Percentiles rank a stretch among this genome's conserved stretches.
Conservation (phyloP, 306 rosid species). For the Prinsepia uniflora region DNA sequence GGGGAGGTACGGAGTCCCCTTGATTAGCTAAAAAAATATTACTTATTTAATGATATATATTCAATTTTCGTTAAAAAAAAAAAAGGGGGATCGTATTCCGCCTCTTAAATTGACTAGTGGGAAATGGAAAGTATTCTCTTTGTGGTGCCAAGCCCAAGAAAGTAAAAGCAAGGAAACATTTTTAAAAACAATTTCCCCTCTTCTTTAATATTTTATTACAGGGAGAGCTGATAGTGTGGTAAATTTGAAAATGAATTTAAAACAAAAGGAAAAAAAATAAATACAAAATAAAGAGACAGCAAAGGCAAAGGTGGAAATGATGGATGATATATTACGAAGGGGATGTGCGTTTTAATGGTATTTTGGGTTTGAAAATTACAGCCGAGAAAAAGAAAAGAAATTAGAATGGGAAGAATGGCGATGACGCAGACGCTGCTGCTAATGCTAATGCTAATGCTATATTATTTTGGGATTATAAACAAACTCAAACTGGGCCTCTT, state of each 20-base stretch:
- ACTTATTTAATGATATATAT: too few species aligned
- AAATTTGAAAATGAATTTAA: not conserved
- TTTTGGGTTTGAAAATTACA: not conserved
- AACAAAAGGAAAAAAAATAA: not conserved
- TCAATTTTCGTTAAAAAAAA: too few species aligned
- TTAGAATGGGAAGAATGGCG: slow-evolving; percentile 39
- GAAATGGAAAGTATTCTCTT: not conserved
- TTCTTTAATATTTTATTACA: too few species aligned
- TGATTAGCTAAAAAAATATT: too few species aligned
- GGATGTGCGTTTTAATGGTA: not conserved
- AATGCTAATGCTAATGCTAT: not conserved
- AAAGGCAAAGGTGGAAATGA: not conserved
- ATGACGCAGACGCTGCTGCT: not conserved
- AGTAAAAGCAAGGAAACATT: not conserved
- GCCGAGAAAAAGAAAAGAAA: not conserved
- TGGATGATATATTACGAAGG: too few species aligned
- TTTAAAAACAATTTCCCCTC: too few species aligned
- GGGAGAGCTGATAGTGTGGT: not conserved
- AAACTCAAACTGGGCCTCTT: slow-evolving; percentile 4
- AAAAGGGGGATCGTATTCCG: too few species aligned
- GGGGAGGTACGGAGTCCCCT: too few species aligned
- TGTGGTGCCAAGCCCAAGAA: not conserved
- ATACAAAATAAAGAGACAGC: not conserved
- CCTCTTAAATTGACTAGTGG: too few species aligned
- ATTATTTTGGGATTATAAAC: slow-evolving; percentile 46